phyloP scores from a whole-genome alignment of 139 green algal species.

The Pleodorina starrii region DNA sequence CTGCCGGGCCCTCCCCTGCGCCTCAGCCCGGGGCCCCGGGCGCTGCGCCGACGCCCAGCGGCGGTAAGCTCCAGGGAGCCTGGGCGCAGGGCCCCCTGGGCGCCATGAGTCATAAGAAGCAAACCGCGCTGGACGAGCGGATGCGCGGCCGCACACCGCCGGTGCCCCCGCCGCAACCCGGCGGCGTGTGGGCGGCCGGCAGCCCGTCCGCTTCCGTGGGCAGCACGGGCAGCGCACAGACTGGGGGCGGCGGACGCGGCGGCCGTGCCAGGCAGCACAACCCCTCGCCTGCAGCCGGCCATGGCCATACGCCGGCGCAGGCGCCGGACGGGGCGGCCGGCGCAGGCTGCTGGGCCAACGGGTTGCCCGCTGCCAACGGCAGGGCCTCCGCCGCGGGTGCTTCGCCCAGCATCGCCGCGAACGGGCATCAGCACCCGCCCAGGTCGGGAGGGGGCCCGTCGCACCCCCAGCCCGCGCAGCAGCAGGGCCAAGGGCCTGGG shows the following conservation, averaged over 20 bases:
- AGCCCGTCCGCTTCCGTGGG: conserved; percentile 5
- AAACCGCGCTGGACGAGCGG: conserved; percentile 21
- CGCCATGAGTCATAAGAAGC: conserved; percentile 8
- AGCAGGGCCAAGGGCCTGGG: not conserved
- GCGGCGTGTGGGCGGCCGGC: not conserved
- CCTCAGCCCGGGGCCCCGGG: not conserved
- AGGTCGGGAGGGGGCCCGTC: not conserved
- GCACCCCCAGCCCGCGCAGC: no score
- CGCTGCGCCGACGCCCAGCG: not conserved
- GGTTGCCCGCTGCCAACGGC: not conserved
- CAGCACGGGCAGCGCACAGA: not conserved
- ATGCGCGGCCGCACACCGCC: not conserved
- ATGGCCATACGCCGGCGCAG: not conserved
- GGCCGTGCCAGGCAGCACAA: not conserved
- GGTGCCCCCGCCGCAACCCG: not conserved
- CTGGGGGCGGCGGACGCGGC: not conserved
- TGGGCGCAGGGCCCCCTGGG: conserved; percentile 12
- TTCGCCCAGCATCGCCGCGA: not conserved
- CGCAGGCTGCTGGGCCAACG: not conserved
- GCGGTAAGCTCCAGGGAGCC: conserved; percentile 23
- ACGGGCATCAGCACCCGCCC: not conserved
- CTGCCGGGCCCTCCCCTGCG: not conserved
- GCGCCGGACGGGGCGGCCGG: not conserved
- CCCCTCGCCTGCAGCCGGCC: not conserved
- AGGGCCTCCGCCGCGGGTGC: not conserved